Percentiles rank a stretch among this genome's conserved stretches.
These are phyloP conservation scores for Penium margaritaceum DNA, from an alignment of 139 green algal species.

Conservation along the genomic window DNA sequence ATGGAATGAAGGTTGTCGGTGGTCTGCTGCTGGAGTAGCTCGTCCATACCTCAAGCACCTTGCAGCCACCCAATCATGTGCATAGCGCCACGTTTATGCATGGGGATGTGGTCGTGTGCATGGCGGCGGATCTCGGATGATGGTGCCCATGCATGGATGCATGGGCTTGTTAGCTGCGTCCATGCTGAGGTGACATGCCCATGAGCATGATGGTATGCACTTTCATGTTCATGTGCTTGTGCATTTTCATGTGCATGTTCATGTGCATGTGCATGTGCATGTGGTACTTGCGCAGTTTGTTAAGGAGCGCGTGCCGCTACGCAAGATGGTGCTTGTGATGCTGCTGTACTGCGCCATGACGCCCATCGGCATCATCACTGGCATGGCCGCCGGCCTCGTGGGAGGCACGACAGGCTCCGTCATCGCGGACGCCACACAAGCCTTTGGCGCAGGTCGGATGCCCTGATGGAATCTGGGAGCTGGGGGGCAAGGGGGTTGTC, in stretches of 20 bases:
- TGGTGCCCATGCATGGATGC: no score
- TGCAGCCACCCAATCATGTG: no score
- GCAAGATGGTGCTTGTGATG: constrained; percentile 31
- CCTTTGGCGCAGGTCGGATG: constrained; percentile 42
- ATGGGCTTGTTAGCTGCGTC: neutral
- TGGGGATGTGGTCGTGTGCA: no score
- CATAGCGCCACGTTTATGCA: no score
- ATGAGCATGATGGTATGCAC: neutral
- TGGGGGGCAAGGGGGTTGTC: no score
- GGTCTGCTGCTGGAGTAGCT: no score
- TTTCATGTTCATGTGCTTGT: neutral
- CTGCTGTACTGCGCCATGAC: constrained; percentile 44
- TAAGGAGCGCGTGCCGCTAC: constrained; percentile 18
- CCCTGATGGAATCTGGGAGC: no score
- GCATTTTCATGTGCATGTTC: no score
- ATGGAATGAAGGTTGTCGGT: no score
- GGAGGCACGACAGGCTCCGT: neutral
- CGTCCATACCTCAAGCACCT: no score
- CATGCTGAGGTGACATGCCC: neutral
- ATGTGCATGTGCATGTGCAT: no score
- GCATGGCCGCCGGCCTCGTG: constrained; percentile 25
- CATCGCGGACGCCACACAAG: constrained; percentile 26
- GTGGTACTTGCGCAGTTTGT: constrained; percentile 40
- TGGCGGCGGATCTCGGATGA: no score
- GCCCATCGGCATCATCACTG: constrained; percentile 29